phyloP scores from a whole-genome alignment of 2,329 filamentous ascomycete species.

The Alternaria tenuissima region DNA sequence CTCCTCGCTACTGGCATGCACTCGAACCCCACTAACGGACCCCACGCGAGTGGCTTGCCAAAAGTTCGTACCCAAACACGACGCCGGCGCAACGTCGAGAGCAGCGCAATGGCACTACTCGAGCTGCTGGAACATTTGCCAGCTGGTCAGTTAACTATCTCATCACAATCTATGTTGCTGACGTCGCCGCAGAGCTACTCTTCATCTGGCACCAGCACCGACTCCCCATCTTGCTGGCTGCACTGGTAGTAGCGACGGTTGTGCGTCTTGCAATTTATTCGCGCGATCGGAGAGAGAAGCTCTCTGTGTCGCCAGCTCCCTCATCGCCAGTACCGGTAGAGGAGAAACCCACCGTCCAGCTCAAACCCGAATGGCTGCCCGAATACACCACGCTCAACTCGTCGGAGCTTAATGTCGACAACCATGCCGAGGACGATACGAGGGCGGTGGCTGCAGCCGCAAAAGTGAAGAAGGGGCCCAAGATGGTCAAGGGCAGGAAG shows the following conservation, averaged over 20 bases:
- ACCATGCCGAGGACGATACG: conserved; percentile 41
- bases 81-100: conserved; percentile 7
- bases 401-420: conserved; percentile 34
- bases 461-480: conserved; percentile 45
- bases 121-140: conserved; percentile 24
- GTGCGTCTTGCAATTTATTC: conserved; percentile 40
- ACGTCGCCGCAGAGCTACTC: conserved; percentile 41
- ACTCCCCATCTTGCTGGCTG: conserved; percentile 44
- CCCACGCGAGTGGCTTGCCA: conserved; percentile 28
- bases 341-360: conserved; percentile 38
- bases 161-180: not conserved
- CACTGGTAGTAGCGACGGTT: conserved; percentile 38
- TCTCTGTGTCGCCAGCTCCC: conserved; percentile 41
- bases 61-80: conserved; percentile 22
- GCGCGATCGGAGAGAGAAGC: conserved; percentile 38
- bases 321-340: conserved; percentile 38
- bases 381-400: conserved; percentile 41
- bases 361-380: conserved; percentile 47
- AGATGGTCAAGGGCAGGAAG: conserved; percentile 51
- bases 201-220: conserved; percentile 50
- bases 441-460: conserved; percentile 25
- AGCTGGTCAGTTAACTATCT: conserved; percentile 17
- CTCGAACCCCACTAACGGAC: conserved; percentile 24
- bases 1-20: not conserved
- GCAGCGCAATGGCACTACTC: conserved; percentile 25